phyloP scores from a whole-genome alignment of 2,329 filamentous ascomycete genomes.

The Diaporthe sp. region DNA sequence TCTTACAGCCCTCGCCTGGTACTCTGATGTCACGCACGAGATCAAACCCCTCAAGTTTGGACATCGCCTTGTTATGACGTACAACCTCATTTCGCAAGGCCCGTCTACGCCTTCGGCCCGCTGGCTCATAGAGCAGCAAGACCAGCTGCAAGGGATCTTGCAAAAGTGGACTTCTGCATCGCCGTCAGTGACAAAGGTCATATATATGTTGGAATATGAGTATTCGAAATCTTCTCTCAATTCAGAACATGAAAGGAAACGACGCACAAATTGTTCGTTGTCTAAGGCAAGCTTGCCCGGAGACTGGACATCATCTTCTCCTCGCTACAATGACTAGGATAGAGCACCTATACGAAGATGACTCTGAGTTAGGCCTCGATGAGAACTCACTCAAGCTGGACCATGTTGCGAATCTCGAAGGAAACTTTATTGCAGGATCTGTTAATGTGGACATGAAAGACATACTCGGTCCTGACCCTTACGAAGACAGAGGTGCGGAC shows the following conservation, averaged over 20 bases:
- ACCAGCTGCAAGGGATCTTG: constrained; percentile 33
- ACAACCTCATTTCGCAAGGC: constrained; percentile 54
- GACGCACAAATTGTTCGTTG: constrained; percentile 37
- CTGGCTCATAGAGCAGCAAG: constrained; percentile 34
- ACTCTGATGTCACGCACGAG: constrained; percentile 60
- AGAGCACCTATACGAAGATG: constrained; percentile 1
- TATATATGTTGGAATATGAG: constrained; percentile 39
- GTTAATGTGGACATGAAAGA: constrained; percentile 19
- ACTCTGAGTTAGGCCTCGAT: constrained; percentile 14
- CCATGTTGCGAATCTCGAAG: not conserved
- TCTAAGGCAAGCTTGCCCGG: constrained; percentile 33
- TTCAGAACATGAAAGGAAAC: constrained; percentile 40
- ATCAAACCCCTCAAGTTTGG: constrained; percentile 53
- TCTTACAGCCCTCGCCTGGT: constrained; percentile 51
- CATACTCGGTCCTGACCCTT: constrained; percentile 34
- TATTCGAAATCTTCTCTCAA: constrained; percentile 39
- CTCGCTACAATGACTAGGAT: constrained; percentile 38
- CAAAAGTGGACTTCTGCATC: constrained; percentile 15
- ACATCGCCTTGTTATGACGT: constrained; percentile 58
- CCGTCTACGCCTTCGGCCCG: constrained; percentile 31
- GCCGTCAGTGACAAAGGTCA: constrained; percentile 2
- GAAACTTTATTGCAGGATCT: constrained; percentile 17
- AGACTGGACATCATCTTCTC: constrained; percentile 35
- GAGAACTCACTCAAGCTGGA: constrained; percentile 19
- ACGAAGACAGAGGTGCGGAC: constrained; percentile 17